These are phyloP conservation scores for Aspergillus ibericus DNA, from an alignment of 2,329 filamentous ascomycete species.

Conservation along the genomic window DNA sequence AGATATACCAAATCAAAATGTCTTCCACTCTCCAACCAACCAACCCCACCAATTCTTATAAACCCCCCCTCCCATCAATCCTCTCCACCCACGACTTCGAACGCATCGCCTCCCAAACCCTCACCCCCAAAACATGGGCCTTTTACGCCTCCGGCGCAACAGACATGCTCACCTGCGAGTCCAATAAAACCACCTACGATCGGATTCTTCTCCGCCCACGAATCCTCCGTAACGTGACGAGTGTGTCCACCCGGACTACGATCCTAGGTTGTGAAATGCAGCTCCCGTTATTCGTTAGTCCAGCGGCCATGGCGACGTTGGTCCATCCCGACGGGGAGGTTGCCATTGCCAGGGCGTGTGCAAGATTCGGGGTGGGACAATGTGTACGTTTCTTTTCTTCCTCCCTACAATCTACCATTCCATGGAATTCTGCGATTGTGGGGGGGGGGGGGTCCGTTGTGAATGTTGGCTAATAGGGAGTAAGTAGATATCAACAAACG, in stretches of 20 bases:
- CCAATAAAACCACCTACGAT: slow-evolving; percentile 57
- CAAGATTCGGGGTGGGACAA: slow-evolving; percentile 56
- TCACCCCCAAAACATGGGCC: slow-evolving; percentile 67
- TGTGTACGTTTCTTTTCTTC: slow-evolving; percentile 38
- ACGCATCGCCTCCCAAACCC: slow-evolving; percentile 53
- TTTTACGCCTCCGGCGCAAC: slow-evolving; percentile 68
- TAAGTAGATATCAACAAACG: slow-evolving; percentile 60
- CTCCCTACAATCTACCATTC: too few relatives aligned
- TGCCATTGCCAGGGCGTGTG: slow-evolving; percentile 56
- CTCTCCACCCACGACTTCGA: slow-evolving; percentile 64
- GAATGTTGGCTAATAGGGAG: too few relatives aligned
- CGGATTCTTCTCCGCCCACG: slow-evolving; percentile 61
- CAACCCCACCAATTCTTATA: background rate
- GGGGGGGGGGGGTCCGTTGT: too few relatives aligned
- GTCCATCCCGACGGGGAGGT: slow-evolving; percentile 66
- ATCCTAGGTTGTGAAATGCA: slow-evolving; percentile 56
- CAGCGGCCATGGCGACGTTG: slow-evolving; percentile 64
- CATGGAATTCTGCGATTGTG: too few relatives aligned
- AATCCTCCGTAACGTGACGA: slow-evolving; percentile 57
- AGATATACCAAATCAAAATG: background rate
- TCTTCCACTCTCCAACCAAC: background rate
- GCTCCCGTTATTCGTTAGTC: slow-evolving; percentile 63
- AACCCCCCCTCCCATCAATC: slow-evolving; percentile 52
- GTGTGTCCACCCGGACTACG: slow-evolving; percentile 51
- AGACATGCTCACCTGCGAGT: slow-evolving; percentile 57